Evolutionary conservation across 345 rosid genomes (phyloP), one percentile per base, ranked within the genome.

Genomic region (Brassica juncea): DNA sequence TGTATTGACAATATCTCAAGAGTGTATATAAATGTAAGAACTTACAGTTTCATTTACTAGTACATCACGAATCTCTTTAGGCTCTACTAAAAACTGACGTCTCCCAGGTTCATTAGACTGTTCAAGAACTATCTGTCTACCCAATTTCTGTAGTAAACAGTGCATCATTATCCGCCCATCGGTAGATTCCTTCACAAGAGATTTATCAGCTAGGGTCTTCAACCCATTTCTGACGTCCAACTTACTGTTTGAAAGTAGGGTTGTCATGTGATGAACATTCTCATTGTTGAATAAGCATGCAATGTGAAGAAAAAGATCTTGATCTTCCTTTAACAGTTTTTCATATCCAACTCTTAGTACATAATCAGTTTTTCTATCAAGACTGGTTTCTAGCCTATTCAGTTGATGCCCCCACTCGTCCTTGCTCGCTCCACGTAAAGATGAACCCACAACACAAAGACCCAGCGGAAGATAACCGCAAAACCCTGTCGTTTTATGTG

Each of bases 31-130:
- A 9, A 27, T 12, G 66, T 5, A 59, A 60, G 16, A 62, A 62
- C 66, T 62, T 6, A 62, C 66, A 14, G 37, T 62, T 62, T 62
- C 66, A 62, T 62, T 62, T 28, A 10, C 37, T 14, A 62, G 66
- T 30, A 62, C 21, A 14, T 30, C 21, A 62, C 37, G 1, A 14
- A 62, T 62, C 37, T 62, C 66, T 62, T 30, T 21, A 2, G 37
- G 5, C 2, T 62, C 37, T 28, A 62, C 37, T 14, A 62, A 14
- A 62, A 62, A 62, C 66, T 62, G 21, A 28, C 66, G 66, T 62
- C 4, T 62, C 19, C 66, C 66, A 62, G 37, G 66, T 28, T 62
- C 37, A 0, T 0, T 14, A 62, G 39, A 62, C 66, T 62, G 66
- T 12, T 61, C 19, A 61, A 28, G 2, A 30, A 62, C 66, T 62